Base-by-base conservation (phyloP, 768 basidiomycete species). In the Suillus brevipes region DNA sequence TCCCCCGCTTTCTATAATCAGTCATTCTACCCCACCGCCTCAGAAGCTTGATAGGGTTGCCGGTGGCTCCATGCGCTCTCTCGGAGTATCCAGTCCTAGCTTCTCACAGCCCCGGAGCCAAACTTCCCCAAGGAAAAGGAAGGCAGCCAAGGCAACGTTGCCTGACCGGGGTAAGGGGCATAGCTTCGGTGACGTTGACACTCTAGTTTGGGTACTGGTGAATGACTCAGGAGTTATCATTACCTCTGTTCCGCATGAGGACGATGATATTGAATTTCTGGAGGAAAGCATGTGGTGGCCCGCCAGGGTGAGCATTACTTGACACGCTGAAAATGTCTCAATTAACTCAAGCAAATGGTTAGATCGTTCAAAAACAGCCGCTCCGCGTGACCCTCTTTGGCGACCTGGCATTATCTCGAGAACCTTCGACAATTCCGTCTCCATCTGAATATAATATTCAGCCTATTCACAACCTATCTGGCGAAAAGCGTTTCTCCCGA, bases 261-360 rank as follows among this genome's bases (percentile, higher is more conserved):
- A 70, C 3, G 73, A 65, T 14, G 75, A 76, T 18, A 64, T 66
- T 43, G 66, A 70, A 13, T 63, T 18, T 4, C 56, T 65, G 8
- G 66, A 69, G 6, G 56, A 61, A 37, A 67, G 73, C 64, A 74
- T 86, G 45, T 92, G 90, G 90, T 92, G 90, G 90, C 90, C 90
- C 25, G 88, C 81, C 36, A 82, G 83, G 79, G 90, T 90, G 70
- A 68, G 79, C 75, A 31, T 31, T 55, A 28, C 62, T 56, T 50
- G 66, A 63, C 65, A 63, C 62, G 65, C 65, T 50, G 60, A 52
- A 59, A 40, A 31, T 53, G 36, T 47, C 14, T 34, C 23, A 36
- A n/a, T 36, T 67, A 23, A 64, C 10, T 13, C 53, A 60, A 31
- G 50, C 52, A 60, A 63, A 57, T 10, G 47, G 7, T 4, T 57